Percentiles rank a stretch among this genome's conserved stretches.
Evolutionary conservation across 192 early-diverging fungal genomes (phyloP).

Genomic region (Fimicolochytrium jonesii): DNA sequence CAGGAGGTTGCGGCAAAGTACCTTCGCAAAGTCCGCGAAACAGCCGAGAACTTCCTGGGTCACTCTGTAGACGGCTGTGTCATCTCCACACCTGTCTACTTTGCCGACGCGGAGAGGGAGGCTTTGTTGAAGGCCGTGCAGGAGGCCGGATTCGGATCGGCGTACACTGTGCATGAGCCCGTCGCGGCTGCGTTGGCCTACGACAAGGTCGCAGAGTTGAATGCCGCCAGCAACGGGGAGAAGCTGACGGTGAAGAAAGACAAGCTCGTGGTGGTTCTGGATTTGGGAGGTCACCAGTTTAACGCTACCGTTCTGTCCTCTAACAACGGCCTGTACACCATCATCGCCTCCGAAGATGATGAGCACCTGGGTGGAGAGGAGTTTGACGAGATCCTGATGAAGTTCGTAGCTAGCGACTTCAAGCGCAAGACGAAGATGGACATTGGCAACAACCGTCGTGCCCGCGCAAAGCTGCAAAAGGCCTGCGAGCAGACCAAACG

Average conservation of each 20-base stretch:
- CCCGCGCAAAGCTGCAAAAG: conserved; percentile 74
- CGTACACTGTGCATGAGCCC: conserved; percentile 84
- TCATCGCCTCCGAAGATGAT: conserved; percentile 74
- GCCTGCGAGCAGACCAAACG: conserved; percentile 92
- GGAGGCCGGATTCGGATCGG: conserved; percentile 73
- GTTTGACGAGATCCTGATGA: conserved; percentile 79
- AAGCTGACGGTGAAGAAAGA: conserved; percentile 52
- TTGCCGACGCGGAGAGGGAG: conserved; percentile 64
- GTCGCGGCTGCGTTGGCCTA: conserved; percentile 87
- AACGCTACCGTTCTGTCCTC: conserved; percentile 75
- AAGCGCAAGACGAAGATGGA: conserved; percentile 80
- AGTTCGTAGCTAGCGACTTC: conserved; percentile 82
- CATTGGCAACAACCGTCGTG: conserved; percentile 66
- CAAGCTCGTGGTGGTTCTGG: conserved; percentile 76
- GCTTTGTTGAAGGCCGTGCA: conserved; percentile 64
- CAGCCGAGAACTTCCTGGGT: conserved; percentile 86
- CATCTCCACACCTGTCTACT: conserved; percentile 83
- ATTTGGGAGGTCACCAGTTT: conserved; percentile 82
- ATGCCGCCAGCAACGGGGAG: conserved; percentile 15
- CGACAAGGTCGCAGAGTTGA: too few relatives aligned
- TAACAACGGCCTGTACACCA: conserved; percentile 79
- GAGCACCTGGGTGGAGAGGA: conserved; percentile 75
- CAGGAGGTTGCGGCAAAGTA: conserved; percentile 75
- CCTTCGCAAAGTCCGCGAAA: conserved; percentile 73
- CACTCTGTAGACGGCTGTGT: conserved; percentile 74